These are phyloP conservation scores for Alternaria gaisen DNA, from an alignment of 2,329 filamentous ascomycete genomes.

Conservation along the genomic window DNA sequence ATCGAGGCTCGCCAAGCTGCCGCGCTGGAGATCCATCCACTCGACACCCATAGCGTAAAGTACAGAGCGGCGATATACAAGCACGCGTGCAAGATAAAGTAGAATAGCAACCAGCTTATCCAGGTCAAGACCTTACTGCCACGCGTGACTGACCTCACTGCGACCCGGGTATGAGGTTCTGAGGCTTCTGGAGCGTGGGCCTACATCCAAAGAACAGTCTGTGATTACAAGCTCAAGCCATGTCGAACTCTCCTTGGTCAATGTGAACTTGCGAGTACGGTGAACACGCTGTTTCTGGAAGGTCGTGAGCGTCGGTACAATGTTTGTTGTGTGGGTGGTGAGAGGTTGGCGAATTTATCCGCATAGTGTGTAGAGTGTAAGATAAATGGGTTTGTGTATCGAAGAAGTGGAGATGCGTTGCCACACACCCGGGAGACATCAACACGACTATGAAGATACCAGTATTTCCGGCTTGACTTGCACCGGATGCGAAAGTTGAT, in stretches of 20 bases:
- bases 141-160: conserved; percentile 41
- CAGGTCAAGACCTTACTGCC: conserved; percentile 13
- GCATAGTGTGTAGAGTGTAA: conserved; percentile 36
- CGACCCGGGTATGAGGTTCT: conserved; percentile 30
- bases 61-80: conserved; percentile 36
- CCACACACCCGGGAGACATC: conserved; percentile 10
- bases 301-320: conserved; percentile 18
- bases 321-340: conserved; percentile 23
- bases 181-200: conserved; percentile 10
- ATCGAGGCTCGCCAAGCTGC: conserved; percentile 36
- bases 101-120: conserved; percentile 30
- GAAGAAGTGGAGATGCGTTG: conserved; percentile 13
- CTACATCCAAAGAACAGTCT: conserved; percentile 16
- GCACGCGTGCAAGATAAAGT: conserved; percentile 36
- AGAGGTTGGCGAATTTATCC: conserved; percentile 42
- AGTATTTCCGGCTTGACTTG: not conserved
- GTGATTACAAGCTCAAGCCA: conserved; percentile 34
- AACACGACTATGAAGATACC: not conserved
- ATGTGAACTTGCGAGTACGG: conserved; percentile 25
- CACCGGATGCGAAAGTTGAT: not conserved
- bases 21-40: conserved; percentile 27
- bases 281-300: conserved; percentile 32
- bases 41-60: conserved; percentile 31
- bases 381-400: conserved; percentile 36
- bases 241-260: conserved; percentile 12